Base-by-base conservation (phyloP, 164 flowering plant genomes). In the Liriodendron chinense region DNA sequence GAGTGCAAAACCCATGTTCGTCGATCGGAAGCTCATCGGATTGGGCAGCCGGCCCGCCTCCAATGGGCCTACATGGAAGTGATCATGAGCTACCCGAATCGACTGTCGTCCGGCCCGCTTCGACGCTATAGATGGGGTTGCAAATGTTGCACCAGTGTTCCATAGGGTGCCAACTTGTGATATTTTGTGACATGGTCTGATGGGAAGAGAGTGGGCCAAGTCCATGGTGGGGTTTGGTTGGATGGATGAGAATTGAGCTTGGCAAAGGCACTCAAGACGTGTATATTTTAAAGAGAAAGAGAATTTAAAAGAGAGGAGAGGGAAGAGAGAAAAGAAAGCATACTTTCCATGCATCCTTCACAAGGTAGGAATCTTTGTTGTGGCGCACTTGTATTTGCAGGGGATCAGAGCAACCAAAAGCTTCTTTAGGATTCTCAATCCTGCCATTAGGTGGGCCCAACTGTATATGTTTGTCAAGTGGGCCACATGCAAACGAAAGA, bases 181-280 rank as follows among this genome's bases (percentile, higher is more conserved):
- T 0, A 25, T 7, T 34, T 67, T 22, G 16, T 24, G 3, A 75
- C 24, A 65, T 23, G 68, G 20, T 14, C 23, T 22, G 61, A 72
- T 26, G 75, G 83, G 24, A 47, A 70, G 72, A 66, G 59, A 59
- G 26, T 66, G 72, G 70, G 67, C 57, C n/a, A 66, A 77, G 9
- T 61, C 59, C 82, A 82, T 84, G 59, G 28, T 26, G 64, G 53
- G 28, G 25, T 50, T 75, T 49, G 65, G 65, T 63, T 64, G 34
- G 23, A 28, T 64, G 69, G 13, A 4, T 10, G 12, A 59, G 73
- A 23, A 63, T n/a, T 26, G 67, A 63, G 59, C 3, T 53, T 21
- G 23, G 20, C 24, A 18, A 20, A 63, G 66, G 9, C 24, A n/a
- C 9, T 8, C 10, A 8, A 63, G 22, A 63, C 4, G 23, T 18